Base-by-base conservation (phyloP, 768 basidiomycete species). In the Phanerochaete carnosa region DNA sequence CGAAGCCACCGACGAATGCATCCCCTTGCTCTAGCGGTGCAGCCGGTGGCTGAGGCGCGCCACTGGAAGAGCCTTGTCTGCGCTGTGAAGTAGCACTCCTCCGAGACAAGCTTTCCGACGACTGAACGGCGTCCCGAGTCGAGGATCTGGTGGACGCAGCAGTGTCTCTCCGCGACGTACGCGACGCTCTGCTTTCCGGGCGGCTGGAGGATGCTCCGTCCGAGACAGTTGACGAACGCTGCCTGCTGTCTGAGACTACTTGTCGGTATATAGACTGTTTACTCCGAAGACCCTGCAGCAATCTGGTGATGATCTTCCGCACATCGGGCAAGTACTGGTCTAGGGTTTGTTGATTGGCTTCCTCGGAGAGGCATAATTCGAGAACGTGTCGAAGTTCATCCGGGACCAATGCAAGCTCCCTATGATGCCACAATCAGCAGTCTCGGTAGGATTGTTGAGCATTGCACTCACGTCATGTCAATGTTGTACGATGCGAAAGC, bases 251-350 rank as follows among this genome's bases (percentile, higher is more conserved):
- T 29, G 86, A 83, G 28, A 88, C 80, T 60, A 89, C 82, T 65
- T 85, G 83, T 25, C 94, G 86, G 74, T 96, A 97, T 64, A 87
- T 80, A 39, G 90, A 87, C 74, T 99, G 96, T 73, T 98, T 98
- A 52, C 77, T 83, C 54, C 95, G 90, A n/a, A 99, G 80, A 15
- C 95, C 96, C 68, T 94, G 90, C 30, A 99, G 75, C n/a, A 99
- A 80, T 69, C 84, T 87, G 35, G 94, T 95, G 70, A 98, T 98
- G 70, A 97, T 96, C 67, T 83, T 82, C 56, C 96, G 88, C 50
- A 99, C 95, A 64, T 83, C 85, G 26, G 96, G 96, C 3, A 98
- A 86, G 75, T 93, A 97, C 1, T 88, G 77, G 49, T 95, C 91
- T 54, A 99, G 87, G 63, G 90, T 95, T 55, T 92, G 87, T 3